These are phyloP conservation scores for Exserohilum rostratum DNA, from an alignment of 2,329 filamentous ascomycete genomes.

Conservation along the genomic window DNA sequence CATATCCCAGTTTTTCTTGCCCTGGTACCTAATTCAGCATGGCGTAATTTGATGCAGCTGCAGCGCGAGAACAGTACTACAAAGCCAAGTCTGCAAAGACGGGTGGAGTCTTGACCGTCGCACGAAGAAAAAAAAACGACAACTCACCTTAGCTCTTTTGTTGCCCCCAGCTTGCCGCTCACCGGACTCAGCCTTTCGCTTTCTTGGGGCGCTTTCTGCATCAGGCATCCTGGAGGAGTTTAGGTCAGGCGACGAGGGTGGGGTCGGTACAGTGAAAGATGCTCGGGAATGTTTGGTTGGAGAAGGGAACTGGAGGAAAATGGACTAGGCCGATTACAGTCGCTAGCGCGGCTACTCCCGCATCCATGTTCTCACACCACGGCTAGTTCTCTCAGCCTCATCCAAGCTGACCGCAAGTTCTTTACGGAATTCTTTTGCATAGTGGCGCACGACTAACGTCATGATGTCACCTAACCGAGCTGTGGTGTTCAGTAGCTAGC, in stretches of 20 bases:
- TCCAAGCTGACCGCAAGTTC: neutral
- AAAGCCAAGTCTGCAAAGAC: slow-evolving; percentile 19
- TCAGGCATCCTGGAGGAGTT: neutral
- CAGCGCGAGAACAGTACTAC: slow-evolving; percentile 22
- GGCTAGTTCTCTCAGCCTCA: slow-evolving; percentile 5
- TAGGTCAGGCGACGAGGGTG: neutral
- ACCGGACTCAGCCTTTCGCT: slow-evolving; percentile 47
- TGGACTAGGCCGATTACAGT: slow-evolving; percentile 10
- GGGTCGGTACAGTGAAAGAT: slow-evolving; percentile 6
- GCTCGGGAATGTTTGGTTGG: slow-evolving; percentile 1
- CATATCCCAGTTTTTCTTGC: slow-evolving; percentile 54
- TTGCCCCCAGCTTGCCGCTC: slow-evolving; percentile 31
- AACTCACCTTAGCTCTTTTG: slow-evolving; percentile 49
- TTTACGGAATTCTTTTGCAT: neutral
- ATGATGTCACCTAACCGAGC: neutral
- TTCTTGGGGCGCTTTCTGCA: slow-evolving; percentile 35
- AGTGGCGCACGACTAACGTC: neutral
- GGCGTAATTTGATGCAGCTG: slow-evolving; percentile 16
- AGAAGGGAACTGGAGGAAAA: slow-evolving; percentile 6
- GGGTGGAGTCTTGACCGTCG: slow-evolving; percentile 13
- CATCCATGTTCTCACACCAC: neutral
- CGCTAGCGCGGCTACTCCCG: slow-evolving; percentile 16
- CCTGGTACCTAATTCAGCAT: slow-evolving; percentile 37
- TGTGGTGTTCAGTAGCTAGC: slow-evolving; percentile 7
- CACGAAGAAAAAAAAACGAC: slow-evolving; percentile 22